Percentiles rank a stretch among this genome's conserved stretches.
Evolutionary conservation across 208 protist species (phyloP).

Genomic region (Leishmania mexicana): DNA sequence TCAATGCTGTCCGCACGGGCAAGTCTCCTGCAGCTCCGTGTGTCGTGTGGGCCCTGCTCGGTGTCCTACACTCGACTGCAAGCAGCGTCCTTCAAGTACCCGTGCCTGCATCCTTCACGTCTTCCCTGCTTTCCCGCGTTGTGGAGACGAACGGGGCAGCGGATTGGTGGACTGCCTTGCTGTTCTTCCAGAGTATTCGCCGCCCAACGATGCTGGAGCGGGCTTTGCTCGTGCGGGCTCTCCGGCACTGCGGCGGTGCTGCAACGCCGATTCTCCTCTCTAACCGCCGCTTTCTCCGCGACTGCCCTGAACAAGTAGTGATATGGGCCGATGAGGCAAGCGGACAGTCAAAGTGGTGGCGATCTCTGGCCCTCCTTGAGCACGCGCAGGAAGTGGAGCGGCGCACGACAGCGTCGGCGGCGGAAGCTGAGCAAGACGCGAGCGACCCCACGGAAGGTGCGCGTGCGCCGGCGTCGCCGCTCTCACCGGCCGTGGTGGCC

Average conservation of each 20-base stretch:
- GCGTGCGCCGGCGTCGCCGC: background rate
- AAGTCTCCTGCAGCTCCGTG: conserved; percentile 1
- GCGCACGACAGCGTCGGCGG: background rate
- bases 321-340: conserved; percentile 54
- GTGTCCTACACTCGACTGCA: conserved; percentile 35
- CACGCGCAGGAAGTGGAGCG: background rate
- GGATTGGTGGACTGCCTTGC: conserved; percentile 53
- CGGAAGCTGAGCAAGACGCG: background rate
- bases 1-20: background rate
- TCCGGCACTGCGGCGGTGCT: conserved; percentile 33
- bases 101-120: conserved; percentile 51
- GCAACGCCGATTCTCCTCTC: conserved; percentile 35
- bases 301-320: conserved; percentile 59
- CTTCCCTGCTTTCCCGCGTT: conserved; percentile 36
- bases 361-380: conserved; percentile 23
- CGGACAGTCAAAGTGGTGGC: conserved; percentile 22
- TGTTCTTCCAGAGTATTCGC: conserved; percentile 60
- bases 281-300: conserved; percentile 44
- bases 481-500: conserved; percentile 10
- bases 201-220: conserved; percentile 54
- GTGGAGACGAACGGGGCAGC: conserved; percentile 10
- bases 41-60: conserved; percentile 34
- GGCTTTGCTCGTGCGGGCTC: conserved; percentile 39
- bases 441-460: background rate
- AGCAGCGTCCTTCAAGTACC: conserved; percentile 47